A percentile compares a stretch with the other conserved stretches of the same genome.
phyloP scores from a whole-genome alignment of 2,329 filamentous ascomycete genomes.

The Atkinsonella texensis region DNA sequence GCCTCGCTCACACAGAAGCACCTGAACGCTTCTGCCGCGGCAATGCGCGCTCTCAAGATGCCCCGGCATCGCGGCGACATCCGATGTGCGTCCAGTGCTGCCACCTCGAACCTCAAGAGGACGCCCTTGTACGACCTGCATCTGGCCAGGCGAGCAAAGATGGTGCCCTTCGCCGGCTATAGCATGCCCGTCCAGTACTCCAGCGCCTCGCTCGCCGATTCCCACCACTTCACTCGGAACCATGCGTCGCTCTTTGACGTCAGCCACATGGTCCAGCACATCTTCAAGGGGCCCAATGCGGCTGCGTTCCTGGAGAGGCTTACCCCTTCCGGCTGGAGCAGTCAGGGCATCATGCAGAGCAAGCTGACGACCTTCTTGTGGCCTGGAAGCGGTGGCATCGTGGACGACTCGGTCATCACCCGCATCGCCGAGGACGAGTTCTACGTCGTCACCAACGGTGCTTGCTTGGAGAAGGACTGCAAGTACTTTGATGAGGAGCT shows the following conservation, averaged over 20 bases:
- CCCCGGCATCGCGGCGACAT: conserved; percentile 10
- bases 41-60: conserved; percentile 3
- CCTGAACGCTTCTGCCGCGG: conserved; percentile 6
- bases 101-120: conserved; percentile 22
- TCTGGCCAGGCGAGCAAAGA: conserved; percentile 68
- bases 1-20: conserved; percentile 4
- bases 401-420: conserved; percentile 89
- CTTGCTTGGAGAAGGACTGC: conserved; percentile 78
- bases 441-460: conserved; percentile 94
- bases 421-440: conserved; percentile 62
- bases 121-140: conserved; percentile 74
- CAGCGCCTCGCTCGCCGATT: conserved; percentile 64
- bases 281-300: conserved; percentile 69
- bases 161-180: conserved; percentile 93
- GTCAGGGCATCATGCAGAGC: conserved; percentile 54
- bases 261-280: conserved; percentile 90
- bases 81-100: conserved; percentile 16
- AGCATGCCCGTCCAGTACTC: conserved; percentile 87
- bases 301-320: conserved; percentile 71
- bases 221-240: conserved; percentile 79
- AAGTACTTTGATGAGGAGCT: conserved; percentile 64
- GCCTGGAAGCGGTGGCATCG: conserved; percentile 72
- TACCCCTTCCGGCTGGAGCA: conserved; percentile 62
- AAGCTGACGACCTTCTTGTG: conserved; percentile 78
- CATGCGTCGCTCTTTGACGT: conserved; percentile 93